Evolutionary conservation across 495 filamentous ascomycete species (phyloP), one percentile per base, ranked within the genome.

Genomic region (Chlorociboria aeruginascens): DNA sequence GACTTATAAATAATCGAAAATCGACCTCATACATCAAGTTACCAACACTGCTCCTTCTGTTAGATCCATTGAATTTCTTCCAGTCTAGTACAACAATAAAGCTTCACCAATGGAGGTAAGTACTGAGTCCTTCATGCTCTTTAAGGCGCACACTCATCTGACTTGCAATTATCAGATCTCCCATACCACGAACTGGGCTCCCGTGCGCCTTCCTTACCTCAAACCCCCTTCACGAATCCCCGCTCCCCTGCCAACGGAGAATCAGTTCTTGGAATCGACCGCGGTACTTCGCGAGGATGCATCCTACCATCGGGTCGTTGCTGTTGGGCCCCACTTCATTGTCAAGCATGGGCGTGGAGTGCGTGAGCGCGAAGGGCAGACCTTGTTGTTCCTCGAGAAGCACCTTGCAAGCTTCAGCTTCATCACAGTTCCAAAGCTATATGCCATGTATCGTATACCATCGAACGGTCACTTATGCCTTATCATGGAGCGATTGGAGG

Each of bases 371-470:
- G 56, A 58, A 53, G 56, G 52, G 12, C 38, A 58, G 10, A 50
- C 43, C 11, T 38, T 55, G 11, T 40, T 52, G 11, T 55, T 46
- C 32, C 48, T 58, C 11, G 49, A 55, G 32, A 55, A 52, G n/a
- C 46, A 49, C 32, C 46, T 33, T 25, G 20, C 20, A 25, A 25
- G 20, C 32, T 31, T 31, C 31, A 25, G 16, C 30, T 44, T 16
- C 34, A 40, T 49, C 35, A 35, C 43, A 25, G 45, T 43, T 28
- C 55, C 55, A 39, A 44, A 43, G 38, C 48, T 58, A 13, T 58
- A 58, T 39, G 51, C 55, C 41, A 54, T 58, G 55, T 58, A 58
- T 37, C 43, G 52, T 37, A 43, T 46, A 25, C 44, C 44, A 25
- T 16, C 31, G 20, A 48, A 48, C 17, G 52, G 45, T 16, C 52